Evolutionary conservation across 176 grass and related monocot genomes (phyloP), one percentile per base, ranked within the genome.

Genomic region (Phoenix dactylifera): DNA sequence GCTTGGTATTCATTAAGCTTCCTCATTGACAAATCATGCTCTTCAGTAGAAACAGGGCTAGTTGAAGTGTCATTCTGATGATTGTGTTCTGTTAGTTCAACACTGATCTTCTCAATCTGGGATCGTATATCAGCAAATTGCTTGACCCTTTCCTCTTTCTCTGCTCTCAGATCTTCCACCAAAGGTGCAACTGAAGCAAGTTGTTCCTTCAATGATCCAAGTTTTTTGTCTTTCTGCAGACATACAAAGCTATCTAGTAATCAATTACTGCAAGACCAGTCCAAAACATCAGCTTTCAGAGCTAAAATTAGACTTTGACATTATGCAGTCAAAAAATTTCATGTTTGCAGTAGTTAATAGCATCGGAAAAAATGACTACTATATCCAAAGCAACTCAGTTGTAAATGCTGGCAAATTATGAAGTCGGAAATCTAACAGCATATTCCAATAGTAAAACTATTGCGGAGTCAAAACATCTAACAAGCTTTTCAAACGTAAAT

Each of bases 91-190:
- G 67, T 79, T 63, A 98, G 64, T 68, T 98, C 88, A 4, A 72
- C 77, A 22, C 67, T 58, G 49, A 92, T 98, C 54, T 82, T 92
- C 67, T 86, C 81, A 57, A 92, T 98, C 67, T 98, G 93, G 1
- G 64, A 85, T 16, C 25, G 58, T 71, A 92, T 70, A 68, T 89
- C 74, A 57, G 77, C 65, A 59, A 92, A 79, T 69, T 88, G 82
- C 17, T 87, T 84, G 22, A 81, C 15, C 62, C 88, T 72, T 77
- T 92, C 84, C 50, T 86, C 93, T 77, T 82, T 84, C 66, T 87
- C 89, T 63, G 64, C 32, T 85, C 72, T 92, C 51, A 98, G 72
- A 22, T 74, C 80, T 24, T 98, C 88, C 19, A 98, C 52, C 17
- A 89, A 58, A 17, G 87, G 84, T 23, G 48, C 48, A 50, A 92